Evolutionary conservation across 352 stramenopile species (phyloP).

Genomic region (Phytophthora cactorum): DNA sequence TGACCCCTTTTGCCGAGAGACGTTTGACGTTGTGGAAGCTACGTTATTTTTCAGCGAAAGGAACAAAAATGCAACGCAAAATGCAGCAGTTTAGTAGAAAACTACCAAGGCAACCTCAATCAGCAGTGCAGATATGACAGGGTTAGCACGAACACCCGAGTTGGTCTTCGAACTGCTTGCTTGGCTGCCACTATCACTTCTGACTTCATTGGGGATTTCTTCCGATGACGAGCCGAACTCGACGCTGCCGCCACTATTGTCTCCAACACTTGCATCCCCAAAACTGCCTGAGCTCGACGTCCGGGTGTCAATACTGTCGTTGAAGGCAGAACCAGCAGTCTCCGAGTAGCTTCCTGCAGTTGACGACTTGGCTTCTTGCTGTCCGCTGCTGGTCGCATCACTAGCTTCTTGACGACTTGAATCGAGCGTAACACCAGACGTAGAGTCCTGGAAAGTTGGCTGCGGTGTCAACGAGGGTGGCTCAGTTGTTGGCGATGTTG

Average conservation of each 20-base stretch:
- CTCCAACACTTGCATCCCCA: not conserved
- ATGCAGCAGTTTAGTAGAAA: conserved; percentile 2
- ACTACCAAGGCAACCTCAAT: not conserved
- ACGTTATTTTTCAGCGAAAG: too few relatives aligned
- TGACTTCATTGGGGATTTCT: not conserved
- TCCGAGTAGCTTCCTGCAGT: not conserved
- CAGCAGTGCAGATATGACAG: not conserved
- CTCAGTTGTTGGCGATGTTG: not conserved
- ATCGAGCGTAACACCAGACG: not conserved
- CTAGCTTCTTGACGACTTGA: conserved; percentile 1
- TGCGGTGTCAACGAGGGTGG: not conserved
- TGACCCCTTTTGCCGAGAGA: too few relatives aligned
- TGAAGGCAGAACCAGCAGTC: not conserved
- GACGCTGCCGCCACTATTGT: not conserved
- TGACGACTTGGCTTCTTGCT: not conserved
- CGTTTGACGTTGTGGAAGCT: too few relatives aligned
- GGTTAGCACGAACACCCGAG: not conserved
- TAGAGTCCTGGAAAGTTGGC: conserved; percentile 1
- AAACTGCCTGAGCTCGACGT: conserved; percentile 3
- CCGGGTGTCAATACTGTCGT: not conserved
- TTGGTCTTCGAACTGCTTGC: not conserved
- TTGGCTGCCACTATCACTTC: not conserved
- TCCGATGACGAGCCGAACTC: conserved; percentile 1
- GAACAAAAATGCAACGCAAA: not conserved
- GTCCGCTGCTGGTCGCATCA: not conserved